phyloP scores from a whole-genome alignment of 257 asterid species.

The Primulina tabacum region DNA sequence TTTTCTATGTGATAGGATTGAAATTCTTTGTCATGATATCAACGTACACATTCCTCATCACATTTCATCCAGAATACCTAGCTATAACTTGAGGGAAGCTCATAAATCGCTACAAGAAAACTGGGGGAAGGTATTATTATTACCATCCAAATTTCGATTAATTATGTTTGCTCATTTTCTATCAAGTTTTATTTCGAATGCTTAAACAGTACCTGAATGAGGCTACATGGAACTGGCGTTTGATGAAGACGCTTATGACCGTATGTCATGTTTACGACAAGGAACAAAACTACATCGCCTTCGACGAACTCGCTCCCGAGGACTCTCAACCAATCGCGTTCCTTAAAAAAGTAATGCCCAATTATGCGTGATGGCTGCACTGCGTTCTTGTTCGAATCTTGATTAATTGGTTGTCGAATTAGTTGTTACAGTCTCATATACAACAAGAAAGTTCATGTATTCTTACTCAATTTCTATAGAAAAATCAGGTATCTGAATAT shows the following conservation, averaged over 20 bases:
- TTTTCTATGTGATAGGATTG: conserved; percentile 63
- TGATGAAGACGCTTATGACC: conserved; percentile 93
- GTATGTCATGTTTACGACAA: conserved; percentile 70
- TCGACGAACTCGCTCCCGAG: conserved; percentile 74
- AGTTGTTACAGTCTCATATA: conserved; percentile 1
- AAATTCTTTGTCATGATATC: conserved; percentile 85
- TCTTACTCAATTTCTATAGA: neutral
- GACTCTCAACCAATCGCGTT: conserved; percentile 74
- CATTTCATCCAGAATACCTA: conserved; percentile 85
- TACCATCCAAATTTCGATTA: neutral
- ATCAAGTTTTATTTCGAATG: neutral
- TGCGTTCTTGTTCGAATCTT: neutral
- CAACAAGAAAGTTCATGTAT: neutral
- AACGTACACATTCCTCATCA: conserved; percentile 97
- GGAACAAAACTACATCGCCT: conserved; percentile 65
- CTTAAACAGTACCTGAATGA: conserved; percentile 75
- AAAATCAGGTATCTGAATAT: no score
- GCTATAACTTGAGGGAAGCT: conserved; percentile 83
- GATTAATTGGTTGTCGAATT: neutral
- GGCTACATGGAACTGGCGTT: conserved; percentile 96
- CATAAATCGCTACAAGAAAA: conserved; percentile 80
- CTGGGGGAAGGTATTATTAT: conserved; percentile 77
- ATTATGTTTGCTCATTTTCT: conserved; percentile 8
- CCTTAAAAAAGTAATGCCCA: conserved; percentile 89
- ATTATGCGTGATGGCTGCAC: conserved; percentile 49